These are phyloP conservation scores for Teunomyces pallodes DNA, from an alignment of 805 yeast species.

Conservation along the genomic window DNA sequence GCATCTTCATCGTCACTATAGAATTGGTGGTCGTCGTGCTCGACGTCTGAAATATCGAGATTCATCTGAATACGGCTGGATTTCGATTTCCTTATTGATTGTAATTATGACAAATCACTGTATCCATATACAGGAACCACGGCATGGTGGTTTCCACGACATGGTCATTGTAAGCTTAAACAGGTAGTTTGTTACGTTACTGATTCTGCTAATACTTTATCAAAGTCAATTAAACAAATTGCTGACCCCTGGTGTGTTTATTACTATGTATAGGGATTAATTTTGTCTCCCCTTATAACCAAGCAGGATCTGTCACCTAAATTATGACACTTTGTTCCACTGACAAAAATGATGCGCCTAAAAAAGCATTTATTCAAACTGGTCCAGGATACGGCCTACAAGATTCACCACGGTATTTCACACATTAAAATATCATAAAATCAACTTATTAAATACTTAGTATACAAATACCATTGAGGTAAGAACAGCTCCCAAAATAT, in stretches of 20 bases:
- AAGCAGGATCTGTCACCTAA: background rate
- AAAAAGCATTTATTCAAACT: background rate
- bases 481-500: background rate
- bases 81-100: background rate
- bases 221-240: background rate
- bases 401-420: background rate
- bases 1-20: constrained; percentile 25
- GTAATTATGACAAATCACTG: background rate
- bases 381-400: background rate
- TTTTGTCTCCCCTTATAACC: no score
- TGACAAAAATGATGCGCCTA: no score
- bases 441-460: background rate
- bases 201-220: no score
- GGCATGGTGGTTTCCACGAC: background rate
- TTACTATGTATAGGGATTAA: background rate
- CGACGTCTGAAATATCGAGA: constrained; percentile 6
- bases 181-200: no score
- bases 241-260: background rate
- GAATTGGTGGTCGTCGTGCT: constrained; percentile 6
- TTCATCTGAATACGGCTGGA: constrained; percentile 1
- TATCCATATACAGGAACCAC: background rate
- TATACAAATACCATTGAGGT: background rate
- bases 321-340: background rate
- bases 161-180: background rate
- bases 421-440: background rate